Base-by-base conservation (phyloP, 441 rosid species). In the Bruguiera hainesii region DNA sequence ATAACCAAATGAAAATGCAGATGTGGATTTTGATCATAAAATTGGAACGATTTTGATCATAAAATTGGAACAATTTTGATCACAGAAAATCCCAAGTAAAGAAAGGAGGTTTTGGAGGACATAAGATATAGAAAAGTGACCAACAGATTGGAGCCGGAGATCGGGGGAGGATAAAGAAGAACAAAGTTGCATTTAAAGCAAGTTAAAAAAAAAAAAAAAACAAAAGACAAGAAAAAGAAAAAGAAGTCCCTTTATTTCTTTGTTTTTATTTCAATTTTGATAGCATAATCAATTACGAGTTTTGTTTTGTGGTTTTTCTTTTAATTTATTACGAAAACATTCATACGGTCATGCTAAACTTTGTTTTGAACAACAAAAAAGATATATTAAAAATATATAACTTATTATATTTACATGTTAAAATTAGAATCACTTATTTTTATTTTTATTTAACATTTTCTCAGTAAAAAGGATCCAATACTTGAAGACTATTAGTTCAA, bases 121-220 rank as follows among this genome's bases (percentile, higher is more conserved):
- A 23, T 23, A 0, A 23, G 23, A 23, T 9, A 62, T 46, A 33
- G 62, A 67, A 29, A 73, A 71, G 80, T 16, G 75, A 72, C 7
- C 39, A 59, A 57, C 23, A 10, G 66, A 29, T 29, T 29, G 30
- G 30, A 29, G 30, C 30, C 30, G 5, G 30, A 29, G 30, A 29
- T 29, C 4, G 30, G 30, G 30, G 30, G 1, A 46, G 18, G 73
- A 59, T 61, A 35, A 42, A 26, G 28, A 25, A 60, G 0, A n/a
- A 37, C 33, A 66, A 66, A 29, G 71, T 71, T n/a, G 66, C 74
- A 75, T 73, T 80, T 65, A 78, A 80, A 76, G 81, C 66, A 81
- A 70, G 26, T 1, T 1, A 26, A 26, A 26, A 26, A 26, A 26
- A 0, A 26, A 25, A 25, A 25, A 25, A 25, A 25, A 26, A 26